Evolutionary conservation across 164 flowering plant genomes (phyloP), one percentile per base, ranked within the genome.

Genomic region (Stephania japonica): DNA sequence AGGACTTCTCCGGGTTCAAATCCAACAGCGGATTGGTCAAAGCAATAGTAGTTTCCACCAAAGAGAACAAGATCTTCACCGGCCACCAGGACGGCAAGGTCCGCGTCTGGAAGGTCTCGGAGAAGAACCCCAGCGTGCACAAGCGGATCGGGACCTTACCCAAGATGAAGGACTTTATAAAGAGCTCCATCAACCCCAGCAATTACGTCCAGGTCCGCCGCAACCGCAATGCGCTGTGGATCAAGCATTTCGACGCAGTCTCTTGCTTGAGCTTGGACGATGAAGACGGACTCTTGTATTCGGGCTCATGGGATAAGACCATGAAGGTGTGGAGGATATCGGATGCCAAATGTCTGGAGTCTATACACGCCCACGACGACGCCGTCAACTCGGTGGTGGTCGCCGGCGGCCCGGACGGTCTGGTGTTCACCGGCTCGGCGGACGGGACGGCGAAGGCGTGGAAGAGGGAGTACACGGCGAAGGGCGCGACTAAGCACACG

Each of bases 61-160:
- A 32, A 32, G 38, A 89, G 0, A 86, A 86, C 7, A 85, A 85
- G 77, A 89, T 93, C 27, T 93, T 91, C 76, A 89, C 94, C 6
- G 97, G 94, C n/a, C 98, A 93, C 71, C 97, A 93, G 71, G 97
- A 93, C 65, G 98, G 97, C 0, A 91, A 89, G 71, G 86, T 93
- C 42, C 85, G 98, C 0, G 89, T 93, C 5, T 93, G 98, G 98
- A 87, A 85, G 75, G 78, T 80, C 13, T 79, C 88, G 0, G 77
- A 82, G 0, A 89, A 85, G 79, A 78, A 77, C 70, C 87, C 87
- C 0, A 83, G 77, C 44, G 65, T 80, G 16, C 86, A 90, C 72
- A 89, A 83, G 65, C 86, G 91, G 0, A 61, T 78, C 0, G 95
- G 98, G 3, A 87, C 91, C 0, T 75, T 91, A 0, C 98, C 98